Evolutionary conservation across 2,329 filamentous ascomycete genomes (phyloP), one percentile per base, ranked within the genome.

Genomic region (Arthrobotrys sinensis): DNA sequence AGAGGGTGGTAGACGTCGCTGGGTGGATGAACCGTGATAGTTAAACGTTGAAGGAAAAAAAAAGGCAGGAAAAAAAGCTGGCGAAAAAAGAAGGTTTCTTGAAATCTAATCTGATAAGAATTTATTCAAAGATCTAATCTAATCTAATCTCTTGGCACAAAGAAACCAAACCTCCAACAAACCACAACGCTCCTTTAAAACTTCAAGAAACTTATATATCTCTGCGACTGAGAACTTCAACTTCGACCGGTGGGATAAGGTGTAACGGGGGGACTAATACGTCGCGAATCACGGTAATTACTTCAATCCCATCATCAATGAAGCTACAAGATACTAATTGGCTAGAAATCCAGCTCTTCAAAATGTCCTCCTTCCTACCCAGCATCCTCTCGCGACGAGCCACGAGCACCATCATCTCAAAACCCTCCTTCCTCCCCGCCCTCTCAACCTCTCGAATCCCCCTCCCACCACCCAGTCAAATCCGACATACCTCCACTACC

Each of bases 371-470:
- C 34, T 40, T 78, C 75, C 55, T 78, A 28, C 28, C 75, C 52
- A 3, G 14, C 36, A 46, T 62, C 16, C 62, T 78, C 67, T 67
- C 67, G 32, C 67, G 75, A 40, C 46, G 75, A 36, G 24, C 57
- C 24, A 63, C 52, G 24, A 48, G 8, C 3, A 24, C 19, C 76
- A 86, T 86, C 80, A 85, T 55, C 50, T 19, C 85, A 76, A 84
- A 82, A 68, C 86, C 85, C 82, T 88, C 88, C 81, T 86, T 85
- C 81, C 88, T 88, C 19, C 83, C 85, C 87, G 88, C 88, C 75
- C 76, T 85, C 80, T 79, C 57, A 50, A 36, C 62, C 16, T 64
- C 62, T 45, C 46, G 63, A 55, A 55, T 68, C 32, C 38, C 53
- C 14, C 68, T 79, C 40, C 65, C 77, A 50, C 64, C 50, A 36